Percentiles rank a stretch among this genome's conserved stretches.
Evolutionary conservation across 2,329 filamentous ascomycete genomes (phyloP).

Genomic region (Didymellaceae sp.): DNA sequence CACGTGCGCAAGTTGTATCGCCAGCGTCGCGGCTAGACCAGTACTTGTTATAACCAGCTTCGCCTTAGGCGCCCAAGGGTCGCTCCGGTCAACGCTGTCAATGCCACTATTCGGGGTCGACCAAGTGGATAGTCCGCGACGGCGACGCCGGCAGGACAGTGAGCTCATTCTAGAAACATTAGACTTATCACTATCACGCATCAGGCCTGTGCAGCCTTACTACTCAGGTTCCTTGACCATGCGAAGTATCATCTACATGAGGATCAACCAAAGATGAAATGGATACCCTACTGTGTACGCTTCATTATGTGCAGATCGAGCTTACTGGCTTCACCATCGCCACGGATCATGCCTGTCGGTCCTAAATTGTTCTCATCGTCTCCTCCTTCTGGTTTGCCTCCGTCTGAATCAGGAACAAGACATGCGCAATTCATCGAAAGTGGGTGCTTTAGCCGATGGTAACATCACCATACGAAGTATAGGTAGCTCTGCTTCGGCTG

Average conservation of each 20-base stretch:
- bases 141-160: no score
- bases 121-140: background rate
- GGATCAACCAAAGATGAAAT: background rate
- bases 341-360: background rate
- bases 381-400: background rate
- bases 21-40: background rate
- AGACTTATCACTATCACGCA: background rate
- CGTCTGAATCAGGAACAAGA: background rate
- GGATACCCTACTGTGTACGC: no score
- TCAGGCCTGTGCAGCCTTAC: background rate
- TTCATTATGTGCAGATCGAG: no score
- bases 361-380: background rate
- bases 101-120: background rate
- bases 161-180: background rate
- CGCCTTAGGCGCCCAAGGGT: conserved; percentile 4
- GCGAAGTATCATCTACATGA: background rate
- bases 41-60: background rate
- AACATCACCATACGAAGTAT: no score
- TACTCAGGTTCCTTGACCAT: background rate
- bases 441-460: no score
- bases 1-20: conserved; percentile 1
- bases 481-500: no score
- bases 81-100: conserved; percentile 5
- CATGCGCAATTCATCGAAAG: no score
- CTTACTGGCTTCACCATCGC: background rate